Percentiles rank a stretch among this genome's conserved stretches.
Conservation (phyloP, 345 rosid species). For the Eutrema japonicum region DNA sequence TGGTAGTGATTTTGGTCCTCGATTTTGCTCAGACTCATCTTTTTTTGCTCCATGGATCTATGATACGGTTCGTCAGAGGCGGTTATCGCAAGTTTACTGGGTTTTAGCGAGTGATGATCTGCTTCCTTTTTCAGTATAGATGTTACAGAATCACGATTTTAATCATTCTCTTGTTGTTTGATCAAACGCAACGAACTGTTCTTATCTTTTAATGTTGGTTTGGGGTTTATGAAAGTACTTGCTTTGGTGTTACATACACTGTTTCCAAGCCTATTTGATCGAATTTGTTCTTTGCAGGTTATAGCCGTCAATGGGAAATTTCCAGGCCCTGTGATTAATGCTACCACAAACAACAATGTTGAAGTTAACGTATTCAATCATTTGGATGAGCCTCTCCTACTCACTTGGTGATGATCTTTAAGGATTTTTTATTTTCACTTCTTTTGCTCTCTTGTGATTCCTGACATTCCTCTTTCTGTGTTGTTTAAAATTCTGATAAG, state of each 20-base stretch:
- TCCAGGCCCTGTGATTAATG: slow-evolving; percentile 74
- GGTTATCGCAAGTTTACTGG: not conserved
- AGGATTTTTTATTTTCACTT: not conserved
- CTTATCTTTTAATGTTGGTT: slow-evolving; percentile 6
- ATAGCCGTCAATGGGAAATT: slow-evolving; percentile 76
- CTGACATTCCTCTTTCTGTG: not conserved
- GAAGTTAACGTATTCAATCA: slow-evolving; percentile 64
- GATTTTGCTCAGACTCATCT: not conserved
- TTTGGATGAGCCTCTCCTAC: slow-evolving; percentile 72
- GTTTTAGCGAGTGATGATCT: slow-evolving; percentile 13
- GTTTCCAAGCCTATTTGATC: not conserved
- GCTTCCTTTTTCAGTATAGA: not conserved
- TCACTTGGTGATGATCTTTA: slow-evolving; percentile 68
- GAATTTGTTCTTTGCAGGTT: slow-evolving; percentile 55
- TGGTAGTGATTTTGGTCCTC: not conserved
- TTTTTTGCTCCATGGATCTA: not conserved
- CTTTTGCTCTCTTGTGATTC: slow-evolving; percentile 14
- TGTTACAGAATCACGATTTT: not conserved
- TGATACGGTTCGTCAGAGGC: not conserved
- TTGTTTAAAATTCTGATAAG: slow-evolving; percentile 43
- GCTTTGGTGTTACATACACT: not conserved
- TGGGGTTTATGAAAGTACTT: slow-evolving; percentile 1
- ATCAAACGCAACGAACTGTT: not conserved
- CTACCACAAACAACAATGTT: slow-evolving; percentile 80
- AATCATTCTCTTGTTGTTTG: not conserved